These are phyloP conservation scores for Colletotrichum higginsianum DNA, from an alignment of 2,329 filamentous ascomycete species.

Conservation along the genomic window DNA sequence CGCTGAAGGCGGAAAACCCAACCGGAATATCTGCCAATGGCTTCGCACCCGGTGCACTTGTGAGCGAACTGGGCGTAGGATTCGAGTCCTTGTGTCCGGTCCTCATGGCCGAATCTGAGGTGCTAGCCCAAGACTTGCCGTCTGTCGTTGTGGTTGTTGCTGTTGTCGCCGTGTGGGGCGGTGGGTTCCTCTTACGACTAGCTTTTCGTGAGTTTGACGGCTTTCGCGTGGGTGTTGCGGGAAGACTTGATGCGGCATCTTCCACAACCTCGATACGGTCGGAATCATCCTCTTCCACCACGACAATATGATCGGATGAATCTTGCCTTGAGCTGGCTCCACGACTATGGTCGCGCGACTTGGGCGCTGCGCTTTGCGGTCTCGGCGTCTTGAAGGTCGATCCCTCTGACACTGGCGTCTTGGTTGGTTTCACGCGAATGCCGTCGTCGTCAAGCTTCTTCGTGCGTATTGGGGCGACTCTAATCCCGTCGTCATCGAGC, in stretches of 20 bases:
- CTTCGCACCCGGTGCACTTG: slow-evolving; percentile 56
- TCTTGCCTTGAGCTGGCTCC: slow-evolving; percentile 46
- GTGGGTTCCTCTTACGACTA: slow-evolving; percentile 32
- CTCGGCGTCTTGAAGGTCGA: slow-evolving; percentile 17
- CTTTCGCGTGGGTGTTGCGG: slow-evolving; percentile 54
- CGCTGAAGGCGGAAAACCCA: slow-evolving; percentile 77
- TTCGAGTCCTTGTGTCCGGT: slow-evolving; percentile 49
- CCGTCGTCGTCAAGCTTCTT: slow-evolving; percentile 53
- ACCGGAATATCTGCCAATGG: slow-evolving; percentile 74
- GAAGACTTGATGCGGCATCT: slow-evolving; percentile 53
- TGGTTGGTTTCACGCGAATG: slow-evolving; percentile 50
- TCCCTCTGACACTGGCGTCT: slow-evolving; percentile 37
- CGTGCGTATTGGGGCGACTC: slow-evolving; percentile 57
- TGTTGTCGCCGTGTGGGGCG: slow-evolving; percentile 12
- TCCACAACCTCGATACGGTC: slow-evolving; percentile 52
- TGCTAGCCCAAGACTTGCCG: slow-evolving; percentile 48
- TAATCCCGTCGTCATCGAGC: slow-evolving; percentile 58
- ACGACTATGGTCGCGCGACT: slow-evolving; percentile 38
- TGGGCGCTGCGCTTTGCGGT: slow-evolving; percentile 48
- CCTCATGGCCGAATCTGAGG: slow-evolving; percentile 45
- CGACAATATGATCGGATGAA: slow-evolving; percentile 50
- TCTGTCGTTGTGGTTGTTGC: slow-evolving; percentile 36
- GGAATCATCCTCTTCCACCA: slow-evolving; percentile 44
- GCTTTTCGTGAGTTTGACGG: slow-evolving; percentile 34
- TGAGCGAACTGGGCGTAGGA: slow-evolving; percentile 56